Conservation (phyloP, 345 rosid species). For the Clarkia xantiana region DNA sequence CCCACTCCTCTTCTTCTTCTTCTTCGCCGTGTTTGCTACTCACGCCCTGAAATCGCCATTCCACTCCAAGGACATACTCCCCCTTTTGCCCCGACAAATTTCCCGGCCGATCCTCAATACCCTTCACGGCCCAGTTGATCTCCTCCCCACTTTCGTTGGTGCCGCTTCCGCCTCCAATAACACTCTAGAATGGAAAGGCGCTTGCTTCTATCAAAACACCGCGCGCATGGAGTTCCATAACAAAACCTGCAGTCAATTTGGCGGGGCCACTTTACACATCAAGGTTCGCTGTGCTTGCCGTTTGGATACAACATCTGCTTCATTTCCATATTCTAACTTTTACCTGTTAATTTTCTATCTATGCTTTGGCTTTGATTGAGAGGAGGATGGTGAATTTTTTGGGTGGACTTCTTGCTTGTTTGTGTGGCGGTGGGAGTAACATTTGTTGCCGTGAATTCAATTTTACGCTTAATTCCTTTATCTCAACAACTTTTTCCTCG, state of each 20-base stretch:
- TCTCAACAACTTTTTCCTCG: too few species aligned
- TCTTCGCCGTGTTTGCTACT: slow-evolving; percentile 8
- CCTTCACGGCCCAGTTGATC: slow-evolving; percentile 48
- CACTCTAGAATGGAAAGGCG: slow-evolving; percentile 66
- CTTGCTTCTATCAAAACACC: slow-evolving; percentile 61
- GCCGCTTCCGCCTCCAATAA: slow-evolving; percentile 39
- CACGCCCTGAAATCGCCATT: slow-evolving; percentile 28
- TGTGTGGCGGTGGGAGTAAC: too few species aligned
- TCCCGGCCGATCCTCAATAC: slow-evolving; percentile 74
- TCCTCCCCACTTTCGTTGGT: slow-evolving; percentile 77
- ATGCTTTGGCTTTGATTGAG: too few species aligned
- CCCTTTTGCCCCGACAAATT: slow-evolving; percentile 53
- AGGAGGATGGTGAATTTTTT: too few species aligned
- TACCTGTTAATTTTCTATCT: too few species aligned
- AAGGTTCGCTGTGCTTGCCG: slow-evolving; percentile 24
- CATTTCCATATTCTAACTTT: too few species aligned
- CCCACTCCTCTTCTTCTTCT: not conserved
- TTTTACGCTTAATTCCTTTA: too few species aligned
- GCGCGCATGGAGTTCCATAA: slow-evolving; percentile 93
- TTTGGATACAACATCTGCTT: not conserved
- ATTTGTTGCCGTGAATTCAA: too few species aligned
- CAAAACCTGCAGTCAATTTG: slow-evolving; percentile 60
- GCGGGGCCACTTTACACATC: slow-evolving; percentile 89
- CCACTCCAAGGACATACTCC: slow-evolving; percentile 60
- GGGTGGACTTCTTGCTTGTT: too few species aligned